phyloP scores from a whole-genome alignment of 257 asterid species.

The Gentiana dahurica region DNA sequence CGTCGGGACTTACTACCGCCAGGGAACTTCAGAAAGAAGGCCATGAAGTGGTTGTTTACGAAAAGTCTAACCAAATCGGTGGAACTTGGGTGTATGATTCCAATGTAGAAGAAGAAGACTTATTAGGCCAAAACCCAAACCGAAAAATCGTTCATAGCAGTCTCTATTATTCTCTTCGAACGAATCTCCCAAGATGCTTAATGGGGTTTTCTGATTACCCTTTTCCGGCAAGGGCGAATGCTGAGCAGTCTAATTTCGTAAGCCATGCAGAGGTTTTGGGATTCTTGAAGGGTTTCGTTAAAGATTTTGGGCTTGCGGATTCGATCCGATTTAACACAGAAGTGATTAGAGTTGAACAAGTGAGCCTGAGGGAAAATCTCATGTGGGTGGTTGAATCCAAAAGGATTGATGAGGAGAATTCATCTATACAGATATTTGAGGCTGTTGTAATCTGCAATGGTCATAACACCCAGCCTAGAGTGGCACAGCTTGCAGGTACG shows the following conservation, averaged over 20 bases:
- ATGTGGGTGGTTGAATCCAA: constrained; percentile 40
- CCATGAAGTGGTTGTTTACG: constrained; percentile 9
- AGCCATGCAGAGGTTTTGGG: constrained; percentile 43
- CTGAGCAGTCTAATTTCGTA: constrained; percentile 25
- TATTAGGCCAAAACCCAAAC: constrained; percentile 34
- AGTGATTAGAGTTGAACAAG: constrained; percentile 33
- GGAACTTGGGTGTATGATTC: constrained; percentile 54
- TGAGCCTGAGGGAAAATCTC: constrained; percentile 7
- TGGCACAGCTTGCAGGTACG: constrained; percentile 40
- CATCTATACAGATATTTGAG: constrained; percentile 24
- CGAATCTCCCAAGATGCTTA: constrained; percentile 45
- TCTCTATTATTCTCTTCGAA: constrained; percentile 30
- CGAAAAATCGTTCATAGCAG: constrained; percentile 41
- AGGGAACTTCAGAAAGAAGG: constrained; percentile 12
- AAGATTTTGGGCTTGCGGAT: constrained; percentile 25
- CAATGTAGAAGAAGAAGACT: constrained; percentile 45
- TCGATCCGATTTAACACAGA: constrained; percentile 28
- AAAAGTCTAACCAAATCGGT: constrained; percentile 22
- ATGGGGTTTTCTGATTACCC: constrained; percentile 51
- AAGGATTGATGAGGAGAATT: background rate
- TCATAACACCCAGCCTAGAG: constrained; percentile 27
- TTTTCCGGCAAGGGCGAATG: constrained; percentile 10
- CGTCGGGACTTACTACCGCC: constrained; percentile 4
- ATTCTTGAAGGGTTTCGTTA: constrained; percentile 37
- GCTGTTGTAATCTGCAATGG: constrained; percentile 56